phyloP scores from a whole-genome alignment of 2,329 filamentous ascomycete genomes.

The Sporothrix pseudoabietina region DNA sequence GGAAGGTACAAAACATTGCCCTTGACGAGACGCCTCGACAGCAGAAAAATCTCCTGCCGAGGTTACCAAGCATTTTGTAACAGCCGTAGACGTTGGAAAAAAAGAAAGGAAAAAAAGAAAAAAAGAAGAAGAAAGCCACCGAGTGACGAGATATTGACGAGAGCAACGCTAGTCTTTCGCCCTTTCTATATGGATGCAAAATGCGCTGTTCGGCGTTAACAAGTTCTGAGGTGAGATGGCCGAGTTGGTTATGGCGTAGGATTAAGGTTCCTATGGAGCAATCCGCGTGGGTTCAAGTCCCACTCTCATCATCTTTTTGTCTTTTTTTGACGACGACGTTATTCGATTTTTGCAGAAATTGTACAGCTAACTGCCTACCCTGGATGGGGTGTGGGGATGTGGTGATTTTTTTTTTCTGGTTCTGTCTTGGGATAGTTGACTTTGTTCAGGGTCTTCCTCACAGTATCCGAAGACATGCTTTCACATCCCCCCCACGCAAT shows the following conservation, averaged over 20 bases:
- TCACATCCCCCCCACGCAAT: background rate
- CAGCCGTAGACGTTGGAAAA: background rate
- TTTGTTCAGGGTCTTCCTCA: background rate
- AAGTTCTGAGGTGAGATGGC: slow-evolving; percentile 23
- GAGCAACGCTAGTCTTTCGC: no score
- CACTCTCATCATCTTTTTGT: slow-evolving; percentile 28
- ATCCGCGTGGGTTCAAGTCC: slow-evolving; percentile 46
- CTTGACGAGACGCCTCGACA: background rate
- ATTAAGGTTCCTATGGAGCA: slow-evolving; percentile 40
- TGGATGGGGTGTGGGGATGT: no score
- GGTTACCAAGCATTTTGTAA: slow-evolving; percentile 17
- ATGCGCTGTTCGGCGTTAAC: background rate
- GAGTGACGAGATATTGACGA: background rate
- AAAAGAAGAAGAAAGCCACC: no score
- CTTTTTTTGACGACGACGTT: background rate
- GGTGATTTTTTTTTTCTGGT: background rate
- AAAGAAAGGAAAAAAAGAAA: no score
- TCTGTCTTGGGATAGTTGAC: no score
- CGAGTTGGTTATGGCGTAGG: slow-evolving; percentile 35
- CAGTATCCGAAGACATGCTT: background rate
- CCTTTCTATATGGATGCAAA: background rate
- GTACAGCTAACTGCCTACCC: no score
- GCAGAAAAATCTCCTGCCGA: background rate
- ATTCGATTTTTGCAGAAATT: background rate
- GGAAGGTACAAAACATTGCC: no score